phyloP scores from a whole-genome alignment of 495 filamentous ascomycete species.

The Coniosporium apollinis region DNA sequence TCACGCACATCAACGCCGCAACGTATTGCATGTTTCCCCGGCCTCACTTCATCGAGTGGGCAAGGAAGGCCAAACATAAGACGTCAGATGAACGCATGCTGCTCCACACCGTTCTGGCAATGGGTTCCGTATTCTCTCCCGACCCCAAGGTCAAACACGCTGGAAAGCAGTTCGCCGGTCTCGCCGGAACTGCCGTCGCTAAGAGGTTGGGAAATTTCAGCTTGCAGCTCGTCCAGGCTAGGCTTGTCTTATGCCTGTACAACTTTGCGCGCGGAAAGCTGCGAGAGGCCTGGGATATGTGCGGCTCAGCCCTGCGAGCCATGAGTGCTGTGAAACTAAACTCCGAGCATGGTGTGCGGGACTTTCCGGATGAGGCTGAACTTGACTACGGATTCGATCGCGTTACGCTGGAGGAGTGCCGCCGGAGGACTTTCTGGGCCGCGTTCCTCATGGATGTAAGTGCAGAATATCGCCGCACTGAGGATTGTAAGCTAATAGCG shows the following conservation, averaged over 20 bases:
- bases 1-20: conserved; percentile 34
- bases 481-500: too few relatives aligned
- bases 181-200: conserved; percentile 41
- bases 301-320: conserved; percentile 39
- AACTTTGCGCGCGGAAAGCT: conserved; percentile 40
- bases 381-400: conserved; percentile 32
- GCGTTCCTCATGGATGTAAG: conserved; percentile 44
- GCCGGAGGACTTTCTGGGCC: conserved; percentile 51
- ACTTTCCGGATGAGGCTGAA: not conserved
- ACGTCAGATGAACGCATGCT: conserved; percentile 52
- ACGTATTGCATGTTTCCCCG: conserved; percentile 41
- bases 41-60: conserved; percentile 34
- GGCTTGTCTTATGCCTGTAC: conserved; percentile 46
- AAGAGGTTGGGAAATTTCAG: conserved; percentile 32
- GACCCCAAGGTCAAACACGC: conserved; percentile 30
- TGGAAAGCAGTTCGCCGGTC: conserved; percentile 34
- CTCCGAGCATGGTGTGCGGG: conserved; percentile 33
- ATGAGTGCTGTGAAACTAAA: conserved; percentile 42
- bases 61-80: conserved; percentile 34
- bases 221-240: conserved; percentile 44
- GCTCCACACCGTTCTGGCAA: conserved; percentile 45
- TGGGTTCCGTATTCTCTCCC: conserved; percentile 40
- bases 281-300: conserved; percentile 41
- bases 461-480: too few relatives aligned
- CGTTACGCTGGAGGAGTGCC: conserved; percentile 43